phyloP scores from a whole-genome alignment of 371 early-diverging fungal genomes.

The Choanephora cucurbitarum region DNA sequence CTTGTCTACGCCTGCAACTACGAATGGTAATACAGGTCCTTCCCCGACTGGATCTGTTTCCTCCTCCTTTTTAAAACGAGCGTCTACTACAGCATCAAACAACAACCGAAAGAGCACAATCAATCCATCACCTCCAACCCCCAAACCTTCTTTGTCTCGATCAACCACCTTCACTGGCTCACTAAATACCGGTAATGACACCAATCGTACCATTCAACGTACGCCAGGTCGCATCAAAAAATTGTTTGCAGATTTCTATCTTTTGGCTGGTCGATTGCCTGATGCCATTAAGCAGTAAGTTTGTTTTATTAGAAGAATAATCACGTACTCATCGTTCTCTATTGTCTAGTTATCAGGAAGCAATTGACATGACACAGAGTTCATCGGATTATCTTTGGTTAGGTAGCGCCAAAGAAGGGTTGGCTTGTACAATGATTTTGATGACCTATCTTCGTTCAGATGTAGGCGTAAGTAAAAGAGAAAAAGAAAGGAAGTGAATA shows the following conservation, averaged over 20 bases:
- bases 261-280: slow-evolving; percentile 72
- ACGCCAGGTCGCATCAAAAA: slow-evolving; percentile 79
- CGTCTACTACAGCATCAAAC: slow-evolving; percentile 17
- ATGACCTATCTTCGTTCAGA: slow-evolving; percentile 65
- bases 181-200: neutral
- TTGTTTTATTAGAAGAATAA: neutral
- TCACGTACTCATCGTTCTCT: neutral
- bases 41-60: slow-evolving; percentile 14
- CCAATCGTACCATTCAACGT: slow-evolving; percentile 41
- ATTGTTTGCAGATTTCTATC: slow-evolving; percentile 75
- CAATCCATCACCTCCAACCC: slow-evolving; percentile 21
- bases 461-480: slow-evolving; percentile 35
- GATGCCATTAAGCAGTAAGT: slow-evolving; percentile 69
- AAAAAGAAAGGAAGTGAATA: too few species aligned
- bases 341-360: slow-evolving; percentile 58
- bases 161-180: slow-evolving; percentile 20
- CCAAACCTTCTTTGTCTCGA: slow-evolving; percentile 23
- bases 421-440: slow-evolving; percentile 66
- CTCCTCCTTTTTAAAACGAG: slow-evolving; percentile 27
- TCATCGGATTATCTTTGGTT: slow-evolving; percentile 79
- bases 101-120: neutral
- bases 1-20: neutral
- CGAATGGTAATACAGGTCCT: slow-evolving; percentile 2
- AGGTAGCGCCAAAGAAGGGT: slow-evolving; percentile 76
- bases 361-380: slow-evolving; percentile 70